Evolutionary conservation across 2,329 filamentous ascomycete genomes (phyloP).

Genomic region (Alternaria hordeiaustralica): DNA sequence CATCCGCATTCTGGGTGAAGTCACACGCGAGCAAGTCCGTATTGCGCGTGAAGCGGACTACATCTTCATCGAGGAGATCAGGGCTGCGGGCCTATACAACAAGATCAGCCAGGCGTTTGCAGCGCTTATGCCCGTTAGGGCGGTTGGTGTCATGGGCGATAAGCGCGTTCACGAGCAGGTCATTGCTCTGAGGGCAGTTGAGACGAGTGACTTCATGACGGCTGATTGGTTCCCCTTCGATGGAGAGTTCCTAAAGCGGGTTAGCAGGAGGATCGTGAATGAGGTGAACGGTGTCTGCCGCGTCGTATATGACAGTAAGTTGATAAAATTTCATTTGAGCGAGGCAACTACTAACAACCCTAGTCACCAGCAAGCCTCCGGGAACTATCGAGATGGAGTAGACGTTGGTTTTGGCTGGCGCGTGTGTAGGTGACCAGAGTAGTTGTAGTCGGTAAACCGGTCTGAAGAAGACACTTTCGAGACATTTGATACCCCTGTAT

Average conservation of each 20-base stretch:
- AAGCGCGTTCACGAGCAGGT: conserved; percentile 70
- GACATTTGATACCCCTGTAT: conserved; percentile 32
- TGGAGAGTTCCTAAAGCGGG: conserved; percentile 68
- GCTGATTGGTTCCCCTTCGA: conserved; percentile 73
- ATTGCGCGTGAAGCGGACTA: conserved; percentile 79
- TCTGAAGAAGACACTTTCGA: neutral
- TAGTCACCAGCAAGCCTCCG: conserved; percentile 69
- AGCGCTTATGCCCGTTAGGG: conserved; percentile 69
- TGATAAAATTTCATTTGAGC: neutral
- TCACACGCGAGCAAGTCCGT: conserved; percentile 78
- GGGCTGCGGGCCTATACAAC: conserved; percentile 73
- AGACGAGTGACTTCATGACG: conserved; percentile 75
- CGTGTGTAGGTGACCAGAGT: neutral
- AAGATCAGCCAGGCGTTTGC: conserved; percentile 75
- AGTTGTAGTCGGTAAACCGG: neutral
- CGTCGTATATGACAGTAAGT: conserved; percentile 72
- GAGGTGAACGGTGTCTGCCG: conserved; percentile 75
- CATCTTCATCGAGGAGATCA: conserved; percentile 81
- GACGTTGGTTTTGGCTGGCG: neutral
- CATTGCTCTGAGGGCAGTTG: conserved; percentile 67
- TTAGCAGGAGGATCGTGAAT: conserved; percentile 74
- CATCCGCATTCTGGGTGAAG: conserved; percentile 82
- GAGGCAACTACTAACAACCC: conserved; percentile 17
- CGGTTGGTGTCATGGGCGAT: conserved; percentile 74
- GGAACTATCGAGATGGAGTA: conserved; percentile 80